Conservation (phyloP, 179 eudicot genomes). For the Silene coronaria region DNA sequence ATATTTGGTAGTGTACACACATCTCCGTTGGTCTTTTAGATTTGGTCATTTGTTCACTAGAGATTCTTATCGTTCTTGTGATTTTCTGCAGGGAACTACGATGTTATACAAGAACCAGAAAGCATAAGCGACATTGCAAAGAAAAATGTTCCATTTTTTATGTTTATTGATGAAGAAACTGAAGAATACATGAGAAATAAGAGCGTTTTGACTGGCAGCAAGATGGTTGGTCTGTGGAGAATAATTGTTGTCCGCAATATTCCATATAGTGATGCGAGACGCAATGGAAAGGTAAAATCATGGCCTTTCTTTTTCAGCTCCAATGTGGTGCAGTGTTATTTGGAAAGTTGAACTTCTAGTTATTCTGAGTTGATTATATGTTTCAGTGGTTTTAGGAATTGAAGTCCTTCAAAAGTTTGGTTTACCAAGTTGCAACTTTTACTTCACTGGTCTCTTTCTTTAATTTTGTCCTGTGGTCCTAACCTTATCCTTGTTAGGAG, state of each 20-base stretch:
- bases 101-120: conserved; percentile 68
- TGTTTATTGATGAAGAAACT: conserved; percentile 88
- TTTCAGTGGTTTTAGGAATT: not conserved
- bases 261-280: conserved; percentile 75
- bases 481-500: too few relatives aligned
- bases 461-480: too few relatives aligned
- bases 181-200: conserved; percentile 67
- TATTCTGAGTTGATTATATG: not conserved
- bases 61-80: conserved; percentile 17
- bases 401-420: not conserved
- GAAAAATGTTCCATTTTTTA: conserved; percentile 58
- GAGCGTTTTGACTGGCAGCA: conserved; percentile 52
- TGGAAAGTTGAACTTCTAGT: not conserved
- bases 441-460: not conserved
- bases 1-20: conserved; percentile 60
- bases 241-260: conserved; percentile 69
- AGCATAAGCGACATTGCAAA: conserved; percentile 59
- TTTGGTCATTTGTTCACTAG: not conserved
- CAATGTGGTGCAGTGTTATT: not conserved
- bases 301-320: not conserved
- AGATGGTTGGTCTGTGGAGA: conserved; percentile 75
- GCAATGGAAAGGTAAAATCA: conserved; percentile 72
- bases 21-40: not conserved
- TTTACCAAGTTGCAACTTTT: not conserved
- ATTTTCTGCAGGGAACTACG: conserved; percentile 70